Evolutionary conservation across 1,139 yeast genomes (phyloP), one percentile per base, ranked within the genome.

Genomic region (Zygosaccharomyces sapae): DNA sequence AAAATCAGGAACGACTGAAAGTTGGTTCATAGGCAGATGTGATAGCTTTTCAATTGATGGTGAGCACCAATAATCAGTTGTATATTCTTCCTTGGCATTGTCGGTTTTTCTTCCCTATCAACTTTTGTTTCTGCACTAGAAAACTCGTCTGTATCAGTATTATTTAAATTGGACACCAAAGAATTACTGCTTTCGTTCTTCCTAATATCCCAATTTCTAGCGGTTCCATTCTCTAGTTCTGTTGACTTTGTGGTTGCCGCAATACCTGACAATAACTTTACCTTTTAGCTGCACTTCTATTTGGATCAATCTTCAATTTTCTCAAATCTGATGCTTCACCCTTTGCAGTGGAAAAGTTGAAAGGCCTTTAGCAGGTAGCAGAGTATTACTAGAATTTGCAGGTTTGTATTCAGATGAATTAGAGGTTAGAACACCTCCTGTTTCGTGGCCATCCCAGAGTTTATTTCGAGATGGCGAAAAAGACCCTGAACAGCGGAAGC

Each of bases 1-100:
- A 57, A 89, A 84, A 54, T 83, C 78, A 9, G 81, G 77, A 12
- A 89, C 81, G 22, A 71, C 70, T 0, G 79, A 55, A 16, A 89
- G 73, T 50, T 83, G 79, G 36, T 75, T 72, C 3, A 67, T 57
- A 0, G 85, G 62, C 55, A 80, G 62, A 7, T 68, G 56, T 1
- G 74, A 62, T 5, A 89, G 70, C 29, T 77, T 80, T 1, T 71
- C 71, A 10, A 86, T 70, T 0, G 86, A 67, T 1, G 97, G 97
- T 1, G 82, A 74, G 50, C 88, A 80, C 94, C 96, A 89, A 64
- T 89, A 89, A 1, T 81, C 89, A 9, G 10, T 38, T 3, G 31
- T 29, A 3, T 8, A n/a, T 10, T 16, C 24, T 10, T 18, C 13
- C n/a, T 27, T 33, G 13, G 41, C 5, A 9, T 38, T 27, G 5